Evolutionary conservation across 352 stramenopile species (phyloP).

Genomic region (Peronospora destructor): DNA sequence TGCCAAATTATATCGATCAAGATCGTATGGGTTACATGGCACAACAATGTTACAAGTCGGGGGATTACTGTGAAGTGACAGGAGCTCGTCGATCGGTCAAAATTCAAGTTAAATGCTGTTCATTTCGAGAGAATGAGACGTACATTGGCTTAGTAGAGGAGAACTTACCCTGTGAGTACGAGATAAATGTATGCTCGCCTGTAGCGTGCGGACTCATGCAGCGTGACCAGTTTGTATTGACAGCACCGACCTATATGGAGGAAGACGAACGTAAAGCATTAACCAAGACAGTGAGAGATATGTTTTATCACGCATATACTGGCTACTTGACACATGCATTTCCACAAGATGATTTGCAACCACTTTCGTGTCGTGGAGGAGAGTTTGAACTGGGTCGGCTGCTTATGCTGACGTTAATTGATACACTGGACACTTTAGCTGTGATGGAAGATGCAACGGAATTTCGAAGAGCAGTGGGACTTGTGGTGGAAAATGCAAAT

Average conservation of each 20-base stretch:
- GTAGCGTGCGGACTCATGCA: slow-evolving; percentile 68
- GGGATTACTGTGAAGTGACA: slow-evolving; percentile 30
- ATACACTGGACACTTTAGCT: slow-evolving; percentile 87
- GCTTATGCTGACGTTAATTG: slow-evolving; percentile 85
- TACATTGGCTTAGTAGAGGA: slow-evolving; percentile 72
- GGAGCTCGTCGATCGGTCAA: slow-evolving; percentile 23
- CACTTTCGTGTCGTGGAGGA: slow-evolving; percentile 59
- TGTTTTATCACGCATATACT: slow-evolving; percentile 88
- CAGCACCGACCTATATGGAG: slow-evolving; percentile 37
- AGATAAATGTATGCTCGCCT: slow-evolving; percentile 63
- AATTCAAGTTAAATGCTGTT: slow-evolving; percentile 72
- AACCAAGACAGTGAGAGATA: slow-evolving; percentile 63
- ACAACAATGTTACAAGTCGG: slow-evolving; percentile 47
- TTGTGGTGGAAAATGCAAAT: slow-evolving; percentile 47
- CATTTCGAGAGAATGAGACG: slow-evolving; percentile 70
- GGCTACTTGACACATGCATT: slow-evolving; percentile 81
- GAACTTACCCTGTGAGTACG: slow-evolving; percentile 43
- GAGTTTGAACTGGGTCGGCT: slow-evolving; percentile 76
- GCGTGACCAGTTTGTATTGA: slow-evolving; percentile 59
- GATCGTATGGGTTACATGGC: slow-evolving; percentile 52
- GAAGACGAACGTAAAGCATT: slow-evolving; percentile 52
- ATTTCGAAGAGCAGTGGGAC: slow-evolving; percentile 62
- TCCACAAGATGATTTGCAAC: slow-evolving; percentile 71
- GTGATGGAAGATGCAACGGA: slow-evolving; percentile 71
- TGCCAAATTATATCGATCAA: slow-evolving; percentile 33